Conservation (phyloP, 305 asterid species). For the Solanum hybrid region DNA sequence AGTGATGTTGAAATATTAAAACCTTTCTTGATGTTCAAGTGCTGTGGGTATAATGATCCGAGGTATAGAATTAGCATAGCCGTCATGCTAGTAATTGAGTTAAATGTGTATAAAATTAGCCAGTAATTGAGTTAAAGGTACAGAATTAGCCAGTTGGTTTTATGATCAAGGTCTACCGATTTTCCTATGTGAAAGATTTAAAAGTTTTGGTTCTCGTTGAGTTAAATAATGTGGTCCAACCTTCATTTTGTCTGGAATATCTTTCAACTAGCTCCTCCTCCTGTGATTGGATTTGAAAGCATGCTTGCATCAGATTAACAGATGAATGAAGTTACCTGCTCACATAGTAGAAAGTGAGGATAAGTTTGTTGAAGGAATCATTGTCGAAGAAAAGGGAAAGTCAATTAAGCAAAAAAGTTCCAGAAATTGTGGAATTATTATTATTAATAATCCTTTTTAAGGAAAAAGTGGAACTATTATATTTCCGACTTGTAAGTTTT, state of each 20-base stretch:
- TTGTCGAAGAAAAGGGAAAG: background rate
- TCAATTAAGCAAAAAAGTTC: background rate
- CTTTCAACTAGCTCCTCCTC: background rate
- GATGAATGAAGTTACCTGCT: background rate
- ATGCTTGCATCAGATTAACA: background rate
- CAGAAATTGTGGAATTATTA: background rate
- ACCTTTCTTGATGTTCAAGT: background rate
- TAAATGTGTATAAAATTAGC: background rate
- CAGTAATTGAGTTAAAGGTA: background rate
- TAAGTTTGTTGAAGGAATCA: background rate
- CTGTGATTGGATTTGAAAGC: background rate
- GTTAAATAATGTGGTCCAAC: background rate
- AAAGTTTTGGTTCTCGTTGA: background rate
- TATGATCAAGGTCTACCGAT: background rate
- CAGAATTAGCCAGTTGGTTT: background rate
- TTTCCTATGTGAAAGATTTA: background rate
- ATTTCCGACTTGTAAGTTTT: conserved; percentile 13
- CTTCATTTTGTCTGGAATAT: background rate
- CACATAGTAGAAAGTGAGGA: background rate
- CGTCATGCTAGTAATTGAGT: background rate
- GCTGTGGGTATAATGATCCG: background rate
- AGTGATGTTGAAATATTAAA: background rate
- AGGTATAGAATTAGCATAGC: background rate
- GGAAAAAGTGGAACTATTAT: background rate
- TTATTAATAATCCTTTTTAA: background rate